Evolutionary conservation across 2,329 filamentous ascomycete genomes (phyloP).

Genomic region (Cylindrodendrum hubeiense): DNA sequence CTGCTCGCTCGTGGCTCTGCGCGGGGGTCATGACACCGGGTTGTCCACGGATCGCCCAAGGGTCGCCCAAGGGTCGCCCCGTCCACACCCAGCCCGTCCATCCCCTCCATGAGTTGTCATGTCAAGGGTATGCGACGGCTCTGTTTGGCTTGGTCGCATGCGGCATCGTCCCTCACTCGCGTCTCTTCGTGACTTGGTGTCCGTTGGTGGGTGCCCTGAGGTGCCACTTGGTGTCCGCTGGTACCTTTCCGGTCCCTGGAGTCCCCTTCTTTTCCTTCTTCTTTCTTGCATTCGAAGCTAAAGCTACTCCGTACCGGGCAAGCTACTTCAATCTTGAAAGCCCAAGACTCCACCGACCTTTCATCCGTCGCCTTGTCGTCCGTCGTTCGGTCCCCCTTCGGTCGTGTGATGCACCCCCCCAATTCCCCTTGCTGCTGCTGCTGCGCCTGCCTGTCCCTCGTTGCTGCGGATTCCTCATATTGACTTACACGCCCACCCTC

Average conservation of each 20-base stretch:
- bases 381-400: slow-evolving; percentile 20
- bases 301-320: background rate
- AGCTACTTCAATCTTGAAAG: slow-evolving; percentile 9
- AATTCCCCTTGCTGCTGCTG: slow-evolving; percentile 12
- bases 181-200: background rate
- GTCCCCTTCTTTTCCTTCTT: slow-evolving; percentile 20
- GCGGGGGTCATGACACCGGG: background rate
- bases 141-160: slow-evolving; percentile 18
- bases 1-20: background rate
- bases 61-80: background rate
- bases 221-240: slow-evolving; percentile 1
- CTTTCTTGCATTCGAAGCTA: slow-evolving; percentile 14
- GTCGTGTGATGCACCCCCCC: slow-evolving; percentile 25
- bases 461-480: slow-evolving; percentile 37
- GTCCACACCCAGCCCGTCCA: background rate
- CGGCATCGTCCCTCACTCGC: slow-evolving; percentile 5
- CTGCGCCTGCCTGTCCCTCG: slow-evolving; percentile 22
- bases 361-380: background rate
- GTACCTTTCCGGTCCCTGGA: background rate
- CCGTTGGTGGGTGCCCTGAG: background rate
- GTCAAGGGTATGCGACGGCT: slow-evolving; percentile 23
- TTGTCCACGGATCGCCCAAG: background rate
- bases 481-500: slow-evolving; percentile 43
- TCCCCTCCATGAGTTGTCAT: slow-evolving; percentile 6
- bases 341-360: slow-evolving; percentile 18